Conservation (phyloP, 2,329 filamentous ascomycete genomes). For the Fusarium sp. region DNA sequence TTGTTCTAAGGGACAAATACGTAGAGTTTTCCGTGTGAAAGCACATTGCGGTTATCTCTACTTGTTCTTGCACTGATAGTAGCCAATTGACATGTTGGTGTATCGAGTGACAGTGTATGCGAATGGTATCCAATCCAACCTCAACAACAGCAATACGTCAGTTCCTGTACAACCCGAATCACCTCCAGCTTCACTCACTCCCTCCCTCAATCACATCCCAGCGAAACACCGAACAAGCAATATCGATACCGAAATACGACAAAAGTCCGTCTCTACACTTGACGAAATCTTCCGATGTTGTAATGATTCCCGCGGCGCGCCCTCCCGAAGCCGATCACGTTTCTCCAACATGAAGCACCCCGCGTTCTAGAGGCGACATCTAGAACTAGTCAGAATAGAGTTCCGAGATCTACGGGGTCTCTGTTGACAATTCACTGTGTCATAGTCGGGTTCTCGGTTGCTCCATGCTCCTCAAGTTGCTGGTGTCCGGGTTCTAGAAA, state of each 20-base stretch:
- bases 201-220: neutral
- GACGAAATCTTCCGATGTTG: constrained; percentile 28
- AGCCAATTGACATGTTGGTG: neutral
- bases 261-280: constrained; percentile 23
- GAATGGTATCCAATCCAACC: neutral
- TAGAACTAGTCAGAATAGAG: neutral
- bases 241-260: constrained; percentile 32
- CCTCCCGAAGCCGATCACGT: constrained; percentile 38
- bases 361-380: constrained; percentile 4
- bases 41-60: neutral
- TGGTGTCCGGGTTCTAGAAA: accelerated
- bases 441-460: too few species aligned
- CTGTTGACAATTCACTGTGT: neutral
- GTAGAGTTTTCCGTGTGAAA: neutral
- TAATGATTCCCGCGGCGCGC: constrained; percentile 13
- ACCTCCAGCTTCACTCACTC: constrained; percentile 8
- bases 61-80: neutral
- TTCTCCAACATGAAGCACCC: constrained; percentile 22
- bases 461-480: accelerated
- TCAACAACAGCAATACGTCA: constrained; percentile 2
- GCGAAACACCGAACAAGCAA: neutral
- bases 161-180: constrained; percentile 16
- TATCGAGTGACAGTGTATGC: neutral
- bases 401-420: neutral
- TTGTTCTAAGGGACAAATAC: neutral